Evolutionary conservation across 305 asterid genomes (phyloP).

Genomic region (Fraxinus angustifolia): DNA sequence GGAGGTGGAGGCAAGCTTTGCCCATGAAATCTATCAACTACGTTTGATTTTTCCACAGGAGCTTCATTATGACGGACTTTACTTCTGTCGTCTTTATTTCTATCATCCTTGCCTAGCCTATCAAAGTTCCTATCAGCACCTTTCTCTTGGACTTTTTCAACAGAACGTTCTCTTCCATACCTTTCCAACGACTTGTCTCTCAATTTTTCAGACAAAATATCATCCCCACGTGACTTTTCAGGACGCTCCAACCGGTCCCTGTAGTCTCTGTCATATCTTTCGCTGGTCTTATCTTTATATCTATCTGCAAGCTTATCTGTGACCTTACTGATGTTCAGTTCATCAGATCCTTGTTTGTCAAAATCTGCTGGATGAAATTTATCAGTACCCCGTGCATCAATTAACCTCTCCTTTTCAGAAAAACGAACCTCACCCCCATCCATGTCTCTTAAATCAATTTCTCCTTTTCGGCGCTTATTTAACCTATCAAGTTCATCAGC

Average conservation of each 20-base stretch:
- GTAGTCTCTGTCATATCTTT: conserved; percentile 79
- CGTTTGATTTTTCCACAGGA: conserved; percentile 58
- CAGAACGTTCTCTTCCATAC: conserved; percentile 86
- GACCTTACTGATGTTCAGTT: conserved; percentile 49
- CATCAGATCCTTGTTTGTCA: conserved; percentile 65
- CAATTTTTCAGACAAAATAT: conserved; percentile 59
- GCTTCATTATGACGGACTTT: conserved; percentile 60
- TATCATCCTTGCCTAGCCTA: conserved; percentile 72
- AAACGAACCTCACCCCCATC: conserved; percentile 63
- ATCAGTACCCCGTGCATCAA: conserved; percentile 52
- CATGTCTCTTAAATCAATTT: conserved; percentile 60
- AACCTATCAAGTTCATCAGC: conserved; percentile 75
- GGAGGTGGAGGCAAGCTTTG: conserved; percentile 98
- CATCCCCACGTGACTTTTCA: conserved; percentile 83
- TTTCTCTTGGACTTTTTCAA: conserved; percentile 75
- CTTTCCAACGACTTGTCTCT: conserved; percentile 89
- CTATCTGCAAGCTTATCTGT: conserved; percentile 64
- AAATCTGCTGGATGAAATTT: conserved; percentile 45
- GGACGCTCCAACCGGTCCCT: conserved; percentile 71
- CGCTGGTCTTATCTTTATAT: conserved; percentile 75
- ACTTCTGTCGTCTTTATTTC: conserved; percentile 73
- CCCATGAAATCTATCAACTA: conserved; percentile 75
- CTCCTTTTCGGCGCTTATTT: conserved; percentile 87
- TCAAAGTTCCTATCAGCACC: conserved; percentile 76
- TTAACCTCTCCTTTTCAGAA: conserved; percentile 69